Evolutionary conservation across 2,329 filamentous ascomycete species (phyloP).

Genomic region (Claviceps monticola): DNA sequence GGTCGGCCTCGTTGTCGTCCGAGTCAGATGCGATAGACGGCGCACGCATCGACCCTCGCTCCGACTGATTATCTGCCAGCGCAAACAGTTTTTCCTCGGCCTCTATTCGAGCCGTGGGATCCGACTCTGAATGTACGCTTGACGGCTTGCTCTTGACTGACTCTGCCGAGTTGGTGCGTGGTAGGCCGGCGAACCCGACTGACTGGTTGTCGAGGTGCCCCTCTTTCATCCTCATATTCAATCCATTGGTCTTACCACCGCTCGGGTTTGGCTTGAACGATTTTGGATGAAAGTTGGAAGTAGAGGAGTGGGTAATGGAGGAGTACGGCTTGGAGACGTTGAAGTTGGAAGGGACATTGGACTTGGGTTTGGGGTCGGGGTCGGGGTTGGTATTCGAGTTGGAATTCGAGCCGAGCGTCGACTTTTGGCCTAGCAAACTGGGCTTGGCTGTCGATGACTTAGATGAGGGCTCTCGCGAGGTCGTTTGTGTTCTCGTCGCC

Average conservation of each 20-base stretch:
- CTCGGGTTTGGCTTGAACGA: not conserved
- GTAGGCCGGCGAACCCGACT: constrained; percentile 33
- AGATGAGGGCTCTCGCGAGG: not conserved
- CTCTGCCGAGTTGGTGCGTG: constrained; percentile 29
- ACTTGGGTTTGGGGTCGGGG: not conserved
- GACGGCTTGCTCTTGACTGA: constrained; percentile 34
- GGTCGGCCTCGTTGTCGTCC: constrained; percentile 13
- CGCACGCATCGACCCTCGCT: constrained; percentile 38
- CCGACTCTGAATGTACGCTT: constrained; percentile 36
- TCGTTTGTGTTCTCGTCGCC: constrained; percentile 9
- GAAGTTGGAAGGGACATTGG: not conserved
- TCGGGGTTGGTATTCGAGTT: not conserved
- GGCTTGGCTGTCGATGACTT: constrained; percentile 1
- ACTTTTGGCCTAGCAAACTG: constrained; percentile 9
- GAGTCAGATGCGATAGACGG: constrained; percentile 26
- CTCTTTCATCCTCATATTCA: constrained; percentile 11
- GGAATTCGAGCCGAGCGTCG: not conserved
- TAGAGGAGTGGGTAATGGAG: no score
- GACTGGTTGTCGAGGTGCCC: constrained; percentile 20
- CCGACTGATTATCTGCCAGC: constrained; percentile 39
- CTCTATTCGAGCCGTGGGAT: constrained; percentile 43
- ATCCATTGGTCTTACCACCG: not conserved
- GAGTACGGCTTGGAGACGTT: not conserved
- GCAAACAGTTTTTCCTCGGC: constrained; percentile 44
- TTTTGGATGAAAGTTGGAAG: not conserved